Evolutionary conservation across 2,329 filamentous ascomycete genomes (phyloP).

Genomic region (Polytolypa hystricis): DNA sequence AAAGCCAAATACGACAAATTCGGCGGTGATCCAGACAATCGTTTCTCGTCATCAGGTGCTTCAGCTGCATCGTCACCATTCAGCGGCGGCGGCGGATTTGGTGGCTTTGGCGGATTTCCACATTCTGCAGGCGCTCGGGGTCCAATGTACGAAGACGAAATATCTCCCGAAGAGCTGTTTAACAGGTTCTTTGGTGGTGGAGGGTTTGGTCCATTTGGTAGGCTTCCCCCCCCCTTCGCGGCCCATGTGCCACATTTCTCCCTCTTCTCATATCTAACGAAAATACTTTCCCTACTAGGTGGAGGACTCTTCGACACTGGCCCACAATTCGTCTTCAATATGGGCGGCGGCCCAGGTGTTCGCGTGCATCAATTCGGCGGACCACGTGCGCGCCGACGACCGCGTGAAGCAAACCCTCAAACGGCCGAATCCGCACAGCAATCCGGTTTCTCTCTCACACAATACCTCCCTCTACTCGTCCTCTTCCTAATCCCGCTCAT

Average conservation of each 20-base stretch:
- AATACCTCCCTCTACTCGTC: conserved; percentile 76
- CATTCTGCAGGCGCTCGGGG: conserved; percentile 37
- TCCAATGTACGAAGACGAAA: conserved; percentile 75
- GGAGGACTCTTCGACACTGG: conserved; percentile 59
- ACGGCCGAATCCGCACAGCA: conserved; percentile 42
- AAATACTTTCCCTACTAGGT: too few species aligned
- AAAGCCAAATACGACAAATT: conserved; percentile 76
- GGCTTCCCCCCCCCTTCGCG: conserved; percentile 18
- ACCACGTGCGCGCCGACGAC: conserved; percentile 61
- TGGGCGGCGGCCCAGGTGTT: conserved; percentile 81
- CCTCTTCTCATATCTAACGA: conserved; percentile 6
- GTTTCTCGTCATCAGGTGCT: conserved; percentile 52
- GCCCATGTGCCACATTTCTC: neutral
- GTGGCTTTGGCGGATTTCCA: conserved; percentile 37
- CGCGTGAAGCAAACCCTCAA: conserved; percentile 50
- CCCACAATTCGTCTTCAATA: conserved; percentile 88
- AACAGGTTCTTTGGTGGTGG: conserved; percentile 79
- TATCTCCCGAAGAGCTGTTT: conserved; percentile 95
- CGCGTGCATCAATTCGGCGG: conserved; percentile 95
- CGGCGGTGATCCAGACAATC: conserved; percentile 82
- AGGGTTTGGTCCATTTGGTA: conserved; percentile 58
- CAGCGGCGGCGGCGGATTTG: conserved; percentile 29
- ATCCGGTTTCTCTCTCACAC: conserved; percentile 48
- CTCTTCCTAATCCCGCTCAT: conserved; percentile 79
- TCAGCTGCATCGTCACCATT: conserved; percentile 33